Evolutionary conservation across 768 basidiomycete genomes (phyloP), one percentile per base, ranked within the genome.

Genomic region (Pleurotus salmoneostramineus): DNA sequence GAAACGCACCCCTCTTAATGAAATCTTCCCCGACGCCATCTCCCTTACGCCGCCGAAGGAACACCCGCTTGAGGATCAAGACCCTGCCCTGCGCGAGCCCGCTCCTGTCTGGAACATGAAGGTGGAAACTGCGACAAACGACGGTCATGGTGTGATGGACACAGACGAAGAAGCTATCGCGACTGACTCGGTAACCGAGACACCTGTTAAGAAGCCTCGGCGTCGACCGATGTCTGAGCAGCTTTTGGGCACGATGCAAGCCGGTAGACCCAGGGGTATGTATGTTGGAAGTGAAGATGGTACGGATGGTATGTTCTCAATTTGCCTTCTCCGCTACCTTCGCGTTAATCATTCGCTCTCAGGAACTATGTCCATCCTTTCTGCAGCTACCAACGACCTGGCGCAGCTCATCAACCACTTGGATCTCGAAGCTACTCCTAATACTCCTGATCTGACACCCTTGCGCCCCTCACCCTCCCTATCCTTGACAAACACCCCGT

Each of bases 341-440:
- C 51, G n/a, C 37, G 56, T 6, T 52, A 56, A 34, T 57, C 56
- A 17, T 60, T 45, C 36, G 7, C 43, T 57, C 40, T 42, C 61
- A 81, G 89, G 80, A 60, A 82, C 83, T 11, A 65, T 91, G 1
- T 88, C 85, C 0, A 79, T 90, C 33, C 72, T 92, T n/a, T 87
- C 87, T 61, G 88, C 89, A 0, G 91, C 88, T 0, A 93, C 91
- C 0, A 83, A 89, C 51, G 91, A 93, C 43, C 79, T 93, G 3
- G 91, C 88, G 0, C 82, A 83, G 56, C 73, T 93, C 3, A 89
- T 93, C 68, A 89, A 86, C 60, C 80, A 81, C n/a, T 77, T 93
- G n/a, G 88, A 92, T 62, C 75, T 93, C 3, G 84, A 91, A 65
- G 88, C 89, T 3, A 93, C 91, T 0, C 91, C 90, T 0, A 75